phyloP scores from a whole-genome alignment of 1,284 basidiomycete genomes.

The Hymenochaete sp. region DNA sequence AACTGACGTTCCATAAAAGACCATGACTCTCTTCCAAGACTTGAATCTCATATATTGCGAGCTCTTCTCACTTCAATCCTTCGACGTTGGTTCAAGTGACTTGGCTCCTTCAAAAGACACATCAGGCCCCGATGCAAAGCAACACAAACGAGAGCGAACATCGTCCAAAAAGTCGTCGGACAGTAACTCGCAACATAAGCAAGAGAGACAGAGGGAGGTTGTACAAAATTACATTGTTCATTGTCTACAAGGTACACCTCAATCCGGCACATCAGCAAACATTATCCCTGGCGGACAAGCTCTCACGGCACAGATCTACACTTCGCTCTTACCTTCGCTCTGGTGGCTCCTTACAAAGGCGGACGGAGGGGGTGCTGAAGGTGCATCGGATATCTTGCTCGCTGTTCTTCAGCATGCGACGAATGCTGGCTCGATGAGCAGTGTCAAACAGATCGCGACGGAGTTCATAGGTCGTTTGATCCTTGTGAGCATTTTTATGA shows the following conservation, averaged over 20 bases:
- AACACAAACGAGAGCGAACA: no score
- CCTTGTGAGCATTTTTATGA: constrained; percentile 40
- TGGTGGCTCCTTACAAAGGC: constrained; percentile 80
- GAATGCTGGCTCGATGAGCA: constrained; percentile 46
- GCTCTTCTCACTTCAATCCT: constrained; percentile 49
- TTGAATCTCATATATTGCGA: constrained; percentile 73
- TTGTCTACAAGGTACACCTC: constrained; percentile 45
- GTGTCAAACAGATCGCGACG: constrained; percentile 53
- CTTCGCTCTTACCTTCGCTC: constrained; percentile 69
- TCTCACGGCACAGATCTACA: constrained; percentile 57
- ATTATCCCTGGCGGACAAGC: constrained; percentile 32
- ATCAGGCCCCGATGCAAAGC: not conserved
- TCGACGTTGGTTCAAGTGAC: not conserved
- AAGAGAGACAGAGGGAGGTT: constrained; percentile 36
- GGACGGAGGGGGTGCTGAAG: constrained; percentile 31
- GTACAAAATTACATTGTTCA: constrained; percentile 65
- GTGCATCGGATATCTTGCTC: constrained; percentile 34
- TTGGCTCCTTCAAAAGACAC: not conserved
- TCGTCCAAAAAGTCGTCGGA: constrained; percentile 7
- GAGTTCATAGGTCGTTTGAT: constrained; percentile 65
- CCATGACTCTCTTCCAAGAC: constrained; percentile 56
- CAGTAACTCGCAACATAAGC: constrained; percentile 6
- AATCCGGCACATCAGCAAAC: constrained; percentile 30
- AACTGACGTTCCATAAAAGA: constrained; percentile 29
- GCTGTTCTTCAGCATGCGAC: constrained; percentile 53